Evolutionary conservation across 148 eudicot species (phyloP).

Genomic region (Drosera capensis): DNA sequence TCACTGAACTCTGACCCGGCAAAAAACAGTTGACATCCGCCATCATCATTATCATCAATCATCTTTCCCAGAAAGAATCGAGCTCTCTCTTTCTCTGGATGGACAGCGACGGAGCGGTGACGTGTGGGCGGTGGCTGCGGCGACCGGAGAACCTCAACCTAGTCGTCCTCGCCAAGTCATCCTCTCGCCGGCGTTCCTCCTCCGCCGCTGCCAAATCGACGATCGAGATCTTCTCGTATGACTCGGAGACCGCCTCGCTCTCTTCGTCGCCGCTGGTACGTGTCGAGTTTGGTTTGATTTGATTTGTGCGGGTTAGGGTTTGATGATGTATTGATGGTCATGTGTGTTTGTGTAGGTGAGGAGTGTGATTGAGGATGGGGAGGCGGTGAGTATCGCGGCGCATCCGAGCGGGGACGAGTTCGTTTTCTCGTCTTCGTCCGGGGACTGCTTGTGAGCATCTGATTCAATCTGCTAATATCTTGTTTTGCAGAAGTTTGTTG

Average conservation of each 20-base stretch:
- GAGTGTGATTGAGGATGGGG: constrained; percentile 57
- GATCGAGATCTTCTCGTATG: constrained; percentile 55
- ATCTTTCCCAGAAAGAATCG: no score
- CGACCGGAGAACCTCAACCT: constrained; percentile 77
- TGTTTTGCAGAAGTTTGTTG: no score
- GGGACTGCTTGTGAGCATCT: constrained; percentile 51
- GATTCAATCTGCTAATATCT: no score
- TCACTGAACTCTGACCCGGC: no score
- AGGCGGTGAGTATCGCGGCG: constrained; percentile 44
- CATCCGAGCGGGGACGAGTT: constrained; percentile 85
- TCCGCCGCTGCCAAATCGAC: constrained; percentile 25
- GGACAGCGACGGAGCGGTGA: constrained; percentile 31
- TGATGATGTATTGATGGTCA: neutral
- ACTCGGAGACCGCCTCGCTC: constrained; percentile 33
- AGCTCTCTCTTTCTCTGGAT: no score
- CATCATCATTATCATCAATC: no score
- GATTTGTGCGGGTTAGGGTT: neutral
- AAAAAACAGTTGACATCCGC: no score
- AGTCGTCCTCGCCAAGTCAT: constrained; percentile 47
- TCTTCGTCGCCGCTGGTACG: constrained; percentile 60
- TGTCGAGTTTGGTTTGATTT: neutral
- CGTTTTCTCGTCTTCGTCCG: constrained; percentile 61
- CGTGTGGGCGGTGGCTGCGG: constrained; percentile 70
- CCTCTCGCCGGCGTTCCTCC: constrained; percentile 14
- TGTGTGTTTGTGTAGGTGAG: constrained; percentile 18